Percentiles rank a stretch among this genome's conserved stretches.
Evolutionary conservation across 169 alveolate genomes (phyloP).

Genomic region (Cyclospora cayetanensis): DNA sequence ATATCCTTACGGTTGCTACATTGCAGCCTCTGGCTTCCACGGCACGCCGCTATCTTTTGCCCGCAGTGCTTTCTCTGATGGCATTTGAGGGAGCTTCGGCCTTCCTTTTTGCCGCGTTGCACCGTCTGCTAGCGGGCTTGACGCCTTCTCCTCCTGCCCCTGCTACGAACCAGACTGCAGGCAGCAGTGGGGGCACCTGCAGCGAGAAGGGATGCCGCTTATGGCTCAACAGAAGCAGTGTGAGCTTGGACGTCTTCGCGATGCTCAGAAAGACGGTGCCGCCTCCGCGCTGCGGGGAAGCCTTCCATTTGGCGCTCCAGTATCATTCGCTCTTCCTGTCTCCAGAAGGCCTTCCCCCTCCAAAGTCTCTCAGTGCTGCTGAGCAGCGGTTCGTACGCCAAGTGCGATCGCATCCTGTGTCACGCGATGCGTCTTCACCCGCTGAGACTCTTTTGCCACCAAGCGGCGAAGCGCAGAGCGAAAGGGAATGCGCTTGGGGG

Average conservation of each 20-base stretch:
- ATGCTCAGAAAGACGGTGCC: neutral
- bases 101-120: neutral
- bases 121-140: neutral
- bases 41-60: neutral
- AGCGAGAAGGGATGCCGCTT: neutral
- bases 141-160: neutral
- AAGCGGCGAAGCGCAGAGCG: neutral
- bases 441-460: too few species aligned
- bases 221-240: slow-evolving; percentile 8
- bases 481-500: neutral
- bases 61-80: neutral
- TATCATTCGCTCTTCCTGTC: neutral
- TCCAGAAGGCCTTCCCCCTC: too few species aligned
- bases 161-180: neutral
- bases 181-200: slow-evolving; percentile 14
- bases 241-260: neutral
- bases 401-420: too few species aligned
- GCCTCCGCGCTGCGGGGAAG: neutral
- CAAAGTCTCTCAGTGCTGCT: too few species aligned
- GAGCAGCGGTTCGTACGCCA: too few species aligned
- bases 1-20: neutral
- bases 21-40: neutral
- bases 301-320: neutral
- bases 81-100: neutral
- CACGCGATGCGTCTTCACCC: too few species aligned